Evolutionary conservation across 768 basidiomycete genomes (phyloP), one percentile per base, ranked within the genome.

Genomic region (Amanita fuliginea): DNA sequence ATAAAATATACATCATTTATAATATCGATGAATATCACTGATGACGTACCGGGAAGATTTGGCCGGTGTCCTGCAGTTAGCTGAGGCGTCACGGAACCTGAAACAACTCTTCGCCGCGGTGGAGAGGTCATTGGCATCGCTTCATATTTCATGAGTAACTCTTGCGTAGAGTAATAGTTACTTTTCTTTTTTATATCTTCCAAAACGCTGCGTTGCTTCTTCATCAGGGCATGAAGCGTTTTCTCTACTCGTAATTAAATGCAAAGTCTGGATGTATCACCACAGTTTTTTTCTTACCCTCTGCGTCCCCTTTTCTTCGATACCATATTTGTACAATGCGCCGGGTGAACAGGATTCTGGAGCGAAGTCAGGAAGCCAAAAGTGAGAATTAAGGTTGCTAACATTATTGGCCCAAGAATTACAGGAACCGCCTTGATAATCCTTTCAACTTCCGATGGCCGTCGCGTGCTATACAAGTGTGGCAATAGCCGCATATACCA

Each of bases 141-240:
- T 54, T 95, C 95, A 58, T 96, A 97, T 51, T 81, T 80, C 61
- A 95, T 91, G 14, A 99, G 72, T 40, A 99, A 73, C 57, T 85
- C 89, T 46, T 87, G 82, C 24, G 93, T 99, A 9, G 79, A 80
- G 61, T 99, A 90, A 64, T 89, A 99, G 57, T 97, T 95, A 1
- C 94, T 97, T 63, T 88, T 92, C 70, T 92, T 91, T 75, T 99
- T 99, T 56, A 98, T 89, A 56, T 96, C 94, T 54, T 95, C 92
- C 33, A 99, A 77, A 60, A 88, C 92, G 19, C 75, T 72, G 16
- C 88, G 83, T 54, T 94, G 91, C 58, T 84, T 72, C 59, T 83
- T 84, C 60, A 86, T 74, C 3, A 93, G 69, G 1, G 65, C 64
- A 49, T 83, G 82, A 14, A 98, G 72, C 2, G 80, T 80, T 62